Evolutionary conservation across 192 early-diverging fungal species (phyloP).

Genomic region (Linnemannia schmuckeri): DNA sequence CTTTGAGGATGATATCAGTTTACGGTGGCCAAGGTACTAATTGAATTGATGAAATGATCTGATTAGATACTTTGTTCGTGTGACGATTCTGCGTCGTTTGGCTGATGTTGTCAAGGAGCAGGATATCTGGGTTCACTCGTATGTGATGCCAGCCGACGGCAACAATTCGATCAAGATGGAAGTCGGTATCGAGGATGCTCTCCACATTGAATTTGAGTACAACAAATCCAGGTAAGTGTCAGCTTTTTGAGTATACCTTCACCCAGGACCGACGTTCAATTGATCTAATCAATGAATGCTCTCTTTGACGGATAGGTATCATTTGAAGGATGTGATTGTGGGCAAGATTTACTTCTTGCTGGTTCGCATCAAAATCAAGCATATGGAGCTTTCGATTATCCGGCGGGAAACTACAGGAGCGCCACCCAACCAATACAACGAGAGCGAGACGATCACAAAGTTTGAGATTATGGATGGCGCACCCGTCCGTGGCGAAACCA

Average conservation of each 20-base stretch:
- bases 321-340: constrained; percentile 98
- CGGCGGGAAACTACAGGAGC: constrained; percentile 97
- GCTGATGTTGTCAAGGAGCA: constrained; percentile 91
- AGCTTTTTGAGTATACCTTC: no score
- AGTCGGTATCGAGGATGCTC: constrained; percentile 98
- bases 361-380: constrained; percentile 99
- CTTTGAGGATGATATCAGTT: no score
- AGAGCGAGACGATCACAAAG: constrained; percentile 98
- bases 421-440: constrained; percentile 97
- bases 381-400: constrained; percentile 99
- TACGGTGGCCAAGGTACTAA: no score
- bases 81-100: constrained; percentile 89
- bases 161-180: constrained; percentile 99
- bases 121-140: constrained; percentile 99
- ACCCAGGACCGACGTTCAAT: neutral
- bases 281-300: neutral
- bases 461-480: constrained; percentile 99
- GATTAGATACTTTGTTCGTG: constrained; percentile 92
- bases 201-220: constrained; percentile 99
- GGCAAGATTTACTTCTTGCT: constrained; percentile 99
- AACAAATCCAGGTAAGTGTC: constrained; percentile 91
- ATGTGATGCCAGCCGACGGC: constrained; percentile 90
- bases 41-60: neutral
- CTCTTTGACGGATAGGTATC: constrained; percentile 73
- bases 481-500: constrained; percentile 95